phyloP scores from a whole-genome alignment of 169 alveolate genomes.

The Plasmodium coatneyi region DNA sequence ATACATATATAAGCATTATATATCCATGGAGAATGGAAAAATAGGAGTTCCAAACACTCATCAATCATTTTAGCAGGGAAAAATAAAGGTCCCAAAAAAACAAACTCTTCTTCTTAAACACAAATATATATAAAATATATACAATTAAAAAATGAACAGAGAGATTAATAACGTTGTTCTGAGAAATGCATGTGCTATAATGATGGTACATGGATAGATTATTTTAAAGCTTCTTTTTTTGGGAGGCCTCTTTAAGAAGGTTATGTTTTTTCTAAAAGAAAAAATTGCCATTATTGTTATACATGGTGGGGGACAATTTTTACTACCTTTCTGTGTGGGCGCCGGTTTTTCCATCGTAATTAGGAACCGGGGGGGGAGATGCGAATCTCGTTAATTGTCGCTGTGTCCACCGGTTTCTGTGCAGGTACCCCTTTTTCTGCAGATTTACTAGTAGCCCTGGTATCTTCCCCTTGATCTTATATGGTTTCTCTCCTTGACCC shows the following conservation, averaged over 20 bases:
- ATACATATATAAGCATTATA: background rate
- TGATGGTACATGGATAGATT: background rate
- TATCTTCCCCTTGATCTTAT: background rate
- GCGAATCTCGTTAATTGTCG: background rate
- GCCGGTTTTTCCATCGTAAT: background rate
- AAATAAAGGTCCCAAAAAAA: background rate
- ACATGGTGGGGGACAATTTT: background rate
- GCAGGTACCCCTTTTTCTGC: background rate
- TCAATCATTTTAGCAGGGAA: background rate
- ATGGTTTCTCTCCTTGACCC: conserved; percentile 17
- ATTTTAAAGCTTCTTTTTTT: too few species aligned
- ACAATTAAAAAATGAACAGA: background rate
- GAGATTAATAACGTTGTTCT: background rate
- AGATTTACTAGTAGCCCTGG: background rate
- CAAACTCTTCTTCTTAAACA: background rate
- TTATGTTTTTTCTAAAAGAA: too few species aligned
- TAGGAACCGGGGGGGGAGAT: background rate
- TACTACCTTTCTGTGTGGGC: background rate
- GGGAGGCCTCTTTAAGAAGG: background rate
- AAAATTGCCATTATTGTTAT: background rate
- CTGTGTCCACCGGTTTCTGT: background rate
- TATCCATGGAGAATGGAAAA: background rate
- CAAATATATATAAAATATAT: background rate
- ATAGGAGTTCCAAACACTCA: background rate
- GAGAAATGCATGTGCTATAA: background rate